Evolutionary conservation across 2,329 filamentous ascomycete genomes (phyloP).

Genomic region (Aureobasidium vineae): DNA sequence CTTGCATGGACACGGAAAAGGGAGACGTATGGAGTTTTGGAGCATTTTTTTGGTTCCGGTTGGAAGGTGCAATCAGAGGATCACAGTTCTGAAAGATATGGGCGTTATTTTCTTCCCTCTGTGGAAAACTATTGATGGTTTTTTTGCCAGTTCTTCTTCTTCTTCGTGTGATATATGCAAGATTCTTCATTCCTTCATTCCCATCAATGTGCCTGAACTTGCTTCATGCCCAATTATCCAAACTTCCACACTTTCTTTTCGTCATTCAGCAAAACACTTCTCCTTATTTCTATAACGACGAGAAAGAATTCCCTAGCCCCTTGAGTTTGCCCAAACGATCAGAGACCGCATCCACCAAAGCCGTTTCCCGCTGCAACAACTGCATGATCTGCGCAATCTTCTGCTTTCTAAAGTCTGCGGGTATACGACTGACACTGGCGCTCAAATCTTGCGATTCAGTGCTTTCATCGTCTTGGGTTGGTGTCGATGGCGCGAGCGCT

Average conservation of each 20-base stretch:
- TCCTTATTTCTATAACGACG: neutral
- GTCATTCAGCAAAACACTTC: too few species aligned
- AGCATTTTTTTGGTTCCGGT: too few species aligned
- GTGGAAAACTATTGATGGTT: too few species aligned
- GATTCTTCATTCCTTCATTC: too few species aligned
- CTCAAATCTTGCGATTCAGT: conserved; percentile 33
- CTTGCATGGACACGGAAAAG: too few species aligned
- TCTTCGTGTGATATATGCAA: too few species aligned
- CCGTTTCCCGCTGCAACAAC: conserved; percentile 64
- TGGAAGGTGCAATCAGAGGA: too few species aligned
- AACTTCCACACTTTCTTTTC: neutral
- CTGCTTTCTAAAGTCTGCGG: conserved; percentile 59
- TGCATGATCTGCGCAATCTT: conserved; percentile 64
- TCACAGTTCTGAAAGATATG: too few species aligned
- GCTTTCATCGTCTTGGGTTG: conserved; percentile 34
- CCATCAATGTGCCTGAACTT: neutral
- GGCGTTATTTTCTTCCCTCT: too few species aligned
- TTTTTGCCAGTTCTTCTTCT: too few species aligned
- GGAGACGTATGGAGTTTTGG: too few species aligned
- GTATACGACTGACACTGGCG: conserved; percentile 51
- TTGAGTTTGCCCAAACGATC: conserved; percentile 59
- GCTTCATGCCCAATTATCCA: neutral
- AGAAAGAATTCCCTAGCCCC: conserved; percentile 22
- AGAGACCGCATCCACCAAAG: conserved; percentile 65
- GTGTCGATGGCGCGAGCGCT: neutral